A percentile compares a stretch with the other conserved stretches of the same genome.
Conservation (phyloP, 305 asterid genomes). For the Fraxinus nigra region DNA sequence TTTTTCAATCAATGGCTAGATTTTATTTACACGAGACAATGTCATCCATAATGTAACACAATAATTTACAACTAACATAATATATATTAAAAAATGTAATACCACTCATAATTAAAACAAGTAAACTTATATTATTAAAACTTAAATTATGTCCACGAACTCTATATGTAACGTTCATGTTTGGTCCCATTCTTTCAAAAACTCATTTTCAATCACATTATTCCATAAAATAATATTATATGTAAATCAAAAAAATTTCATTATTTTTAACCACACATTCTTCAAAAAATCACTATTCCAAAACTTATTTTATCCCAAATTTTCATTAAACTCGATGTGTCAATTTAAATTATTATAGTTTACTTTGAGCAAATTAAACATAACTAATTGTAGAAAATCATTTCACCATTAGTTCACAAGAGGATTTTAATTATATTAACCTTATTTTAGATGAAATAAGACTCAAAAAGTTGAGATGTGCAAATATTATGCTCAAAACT, state of each 20-base stretch:
- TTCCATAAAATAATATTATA: too few species aligned
- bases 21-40: background rate
- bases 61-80: background rate
- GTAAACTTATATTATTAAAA: background rate
- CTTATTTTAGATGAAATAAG: background rate
- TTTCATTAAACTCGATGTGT: background rate
- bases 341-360: background rate
- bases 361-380: background rate
- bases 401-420: background rate
- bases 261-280: background rate
- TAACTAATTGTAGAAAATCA: background rate
- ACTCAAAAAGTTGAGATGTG: background rate
- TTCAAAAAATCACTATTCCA: background rate
- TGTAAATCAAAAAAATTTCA: background rate
- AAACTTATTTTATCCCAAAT: too few species aligned
- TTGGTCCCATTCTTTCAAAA: too few species aligned
- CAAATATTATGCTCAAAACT: background rate
- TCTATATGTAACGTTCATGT: background rate
- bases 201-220: background rate
- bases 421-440: background rate
- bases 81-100: background rate
- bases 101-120: background rate
- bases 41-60: background rate
- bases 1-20: background rate
- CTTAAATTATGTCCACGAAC: background rate